Evolutionary conservation across 1,139 yeast genomes (phyloP).

Genomic region (Candida pseudocylindracea): DNA sequence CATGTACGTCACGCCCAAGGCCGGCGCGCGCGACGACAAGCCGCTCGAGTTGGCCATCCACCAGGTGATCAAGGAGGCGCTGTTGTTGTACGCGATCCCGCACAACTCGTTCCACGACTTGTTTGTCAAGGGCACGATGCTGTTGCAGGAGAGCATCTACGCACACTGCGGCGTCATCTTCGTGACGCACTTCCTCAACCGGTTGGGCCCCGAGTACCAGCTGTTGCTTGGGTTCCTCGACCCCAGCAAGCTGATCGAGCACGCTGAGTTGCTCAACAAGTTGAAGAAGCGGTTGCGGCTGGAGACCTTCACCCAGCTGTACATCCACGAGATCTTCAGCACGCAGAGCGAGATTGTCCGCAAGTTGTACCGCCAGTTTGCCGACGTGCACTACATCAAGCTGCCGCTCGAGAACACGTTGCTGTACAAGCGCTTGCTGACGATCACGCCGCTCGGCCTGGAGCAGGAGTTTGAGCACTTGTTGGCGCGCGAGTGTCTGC

Average conservation of each 20-base stretch:
- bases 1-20: slow-evolving; percentile 39
- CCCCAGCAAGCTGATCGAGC: slow-evolving; percentile 31
- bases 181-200: slow-evolving; percentile 82
- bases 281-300: slow-evolving; percentile 80
- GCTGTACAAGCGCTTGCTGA: slow-evolving; percentile 71
- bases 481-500: slow-evolving; percentile 51
- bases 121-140: slow-evolving; percentile 57
- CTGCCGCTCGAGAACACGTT: slow-evolving; percentile 60
- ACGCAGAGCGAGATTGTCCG: slow-evolving; percentile 52
- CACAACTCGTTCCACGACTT: slow-evolving; percentile 59
- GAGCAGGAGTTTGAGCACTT: slow-evolving; percentile 56
- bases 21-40: slow-evolving; percentile 13
- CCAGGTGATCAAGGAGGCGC: slow-evolving; percentile 89
- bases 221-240: slow-evolving; percentile 46
- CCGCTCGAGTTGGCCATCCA: slow-evolving; percentile 56
- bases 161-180: slow-evolving; percentile 90
- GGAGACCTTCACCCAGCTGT: slow-evolving; percentile 81
- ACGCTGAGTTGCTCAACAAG: slow-evolving; percentile 55
- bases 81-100: slow-evolving; percentile 79
- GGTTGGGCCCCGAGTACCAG: slow-evolving; percentile 80
- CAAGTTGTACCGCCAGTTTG: slow-evolving; percentile 79
- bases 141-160: slow-evolving; percentile 84
- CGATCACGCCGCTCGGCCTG: slow-evolving; percentile 51
- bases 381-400: slow-evolving; percentile 70
- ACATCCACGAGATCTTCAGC: slow-evolving; percentile 58